Conservation (phyloP, 75 land plant species). For the Selaginella moellendorffii region DNA sequence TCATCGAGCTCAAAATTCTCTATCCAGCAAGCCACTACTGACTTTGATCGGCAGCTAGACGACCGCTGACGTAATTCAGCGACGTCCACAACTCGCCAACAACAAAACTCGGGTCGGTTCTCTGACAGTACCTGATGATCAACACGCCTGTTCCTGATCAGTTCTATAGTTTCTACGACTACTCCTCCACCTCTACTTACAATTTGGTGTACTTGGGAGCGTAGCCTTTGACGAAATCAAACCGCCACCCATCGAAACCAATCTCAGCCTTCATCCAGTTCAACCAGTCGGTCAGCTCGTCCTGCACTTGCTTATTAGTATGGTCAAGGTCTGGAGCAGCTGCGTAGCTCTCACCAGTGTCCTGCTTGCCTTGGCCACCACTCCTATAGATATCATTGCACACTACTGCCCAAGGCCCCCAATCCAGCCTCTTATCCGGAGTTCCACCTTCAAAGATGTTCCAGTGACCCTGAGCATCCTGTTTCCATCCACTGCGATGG, state of each 20-base stretch:
- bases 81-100: slow-evolving; percentile 29
- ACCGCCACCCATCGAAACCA: slow-evolving; percentile 82
- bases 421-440: slow-evolving; percentile 17
- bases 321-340: slow-evolving; percentile 90
- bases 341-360: slow-evolving; percentile 70
- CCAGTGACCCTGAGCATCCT: slow-evolving; percentile 19
- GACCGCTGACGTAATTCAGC: not conserved
- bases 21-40: not conserved
- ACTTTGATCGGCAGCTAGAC: not conserved
- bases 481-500: slow-evolving; percentile 17
- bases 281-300: slow-evolving; percentile 63
- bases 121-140: slow-evolving; percentile 11
- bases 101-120: slow-evolving; percentile 29
- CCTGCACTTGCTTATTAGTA: slow-evolving; percentile 59
- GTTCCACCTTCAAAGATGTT: slow-evolving; percentile 31
- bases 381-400: not conserved
- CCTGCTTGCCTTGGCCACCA: slow-evolving; percentile 42
- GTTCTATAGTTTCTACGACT: not conserved
- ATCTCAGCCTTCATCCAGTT: slow-evolving; percentile 50
- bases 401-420: slow-evolving; percentile 29
- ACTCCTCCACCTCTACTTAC: not conserved
- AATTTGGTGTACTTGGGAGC: not conserved
- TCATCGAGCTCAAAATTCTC: not conserved
- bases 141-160: not conserved
- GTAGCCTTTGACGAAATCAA: slow-evolving; percentile 92